Evolutionary conservation across 129 eudicot species (phyloP).

Genomic region (Pulicaria dysenterica): DNA sequence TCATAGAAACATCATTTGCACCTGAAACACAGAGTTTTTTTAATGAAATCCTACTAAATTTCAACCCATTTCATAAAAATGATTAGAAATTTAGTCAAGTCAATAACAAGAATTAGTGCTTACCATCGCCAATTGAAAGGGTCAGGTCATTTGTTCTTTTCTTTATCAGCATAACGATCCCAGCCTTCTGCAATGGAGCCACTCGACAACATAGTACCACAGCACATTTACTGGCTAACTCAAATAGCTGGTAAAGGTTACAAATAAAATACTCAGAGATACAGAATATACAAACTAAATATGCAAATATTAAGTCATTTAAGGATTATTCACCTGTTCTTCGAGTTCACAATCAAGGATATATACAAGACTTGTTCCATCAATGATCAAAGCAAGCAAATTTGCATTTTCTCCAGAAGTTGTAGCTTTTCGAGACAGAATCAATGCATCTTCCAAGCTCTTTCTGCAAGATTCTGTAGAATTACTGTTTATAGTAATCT

Average conservation of each 20-base stretch:
- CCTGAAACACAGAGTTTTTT: constrained; percentile 21
- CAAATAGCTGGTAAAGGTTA: constrained; percentile 51
- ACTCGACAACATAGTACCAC: constrained; percentile 95
- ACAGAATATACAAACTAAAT: constrained; percentile 6
- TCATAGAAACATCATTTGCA: constrained; percentile 50
- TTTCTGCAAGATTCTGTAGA: constrained; percentile 69
- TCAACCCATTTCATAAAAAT: constrained; percentile 6
- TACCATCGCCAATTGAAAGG: constrained; percentile 66
- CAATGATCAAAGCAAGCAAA: constrained; percentile 71
- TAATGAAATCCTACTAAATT: background rate
- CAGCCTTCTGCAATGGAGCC: constrained; percentile 96
- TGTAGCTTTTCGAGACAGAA: constrained; percentile 33
- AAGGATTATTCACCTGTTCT: constrained; percentile 54
- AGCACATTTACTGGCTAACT: constrained; percentile 70
- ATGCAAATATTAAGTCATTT: background rate
- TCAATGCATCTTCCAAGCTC: constrained; percentile 66
- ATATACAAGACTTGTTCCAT: constrained; percentile 92
- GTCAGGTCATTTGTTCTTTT: constrained; percentile 78
- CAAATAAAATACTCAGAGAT: constrained; percentile 9
- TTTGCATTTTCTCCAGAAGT: constrained; percentile 41
- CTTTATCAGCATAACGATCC: constrained; percentile 86
- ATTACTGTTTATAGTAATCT: constrained; percentile 66
- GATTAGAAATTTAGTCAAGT: background rate
- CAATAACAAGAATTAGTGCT: constrained; percentile 4
- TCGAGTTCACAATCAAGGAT: constrained; percentile 86